Percentiles rank a stretch among this genome's conserved stretches.
phyloP scores from a whole-genome alignment of 2,329 filamentous ascomycete species.

The Leptographium lundbergii region DNA sequence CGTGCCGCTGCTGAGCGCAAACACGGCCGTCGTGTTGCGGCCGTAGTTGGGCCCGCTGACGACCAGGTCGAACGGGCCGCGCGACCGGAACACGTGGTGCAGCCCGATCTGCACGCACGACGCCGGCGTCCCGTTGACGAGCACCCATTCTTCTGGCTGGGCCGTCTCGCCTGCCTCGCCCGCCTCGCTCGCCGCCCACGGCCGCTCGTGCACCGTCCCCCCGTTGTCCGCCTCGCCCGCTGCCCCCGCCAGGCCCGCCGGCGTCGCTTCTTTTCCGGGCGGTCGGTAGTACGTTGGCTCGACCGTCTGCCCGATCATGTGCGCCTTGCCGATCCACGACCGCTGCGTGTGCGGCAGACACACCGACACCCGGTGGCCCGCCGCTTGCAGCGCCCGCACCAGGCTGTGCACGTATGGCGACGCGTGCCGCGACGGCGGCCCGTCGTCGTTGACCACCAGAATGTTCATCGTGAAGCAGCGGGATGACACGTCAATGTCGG shows the following conservation, averaged over 20 bases:
- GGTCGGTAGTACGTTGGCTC: constrained; percentile 74
- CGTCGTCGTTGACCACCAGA: constrained; percentile 66
- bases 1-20: constrained; percentile 66
- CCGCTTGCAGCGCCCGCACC: constrained; percentile 54
- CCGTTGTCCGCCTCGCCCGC: constrained; percentile 32
- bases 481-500: no score
- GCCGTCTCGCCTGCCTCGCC: constrained; percentile 26
- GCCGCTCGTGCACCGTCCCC: constrained; percentile 52
- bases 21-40: constrained; percentile 68
- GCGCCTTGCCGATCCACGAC: constrained; percentile 97
- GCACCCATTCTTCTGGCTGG: constrained; percentile 59
- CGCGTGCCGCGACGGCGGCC: constrained; percentile 63
- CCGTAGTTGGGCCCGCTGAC: constrained; percentile 76
- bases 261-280: constrained; percentile 21
- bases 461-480: constrained; percentile 38
- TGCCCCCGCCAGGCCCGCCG: constrained; percentile 24
- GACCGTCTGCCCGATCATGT: constrained; percentile 82
- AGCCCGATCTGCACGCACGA: constrained; percentile 73
- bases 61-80: constrained; percentile 62
- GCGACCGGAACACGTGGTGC: constrained; percentile 64
- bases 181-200: constrained; percentile 16
- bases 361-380: constrained; percentile 81
- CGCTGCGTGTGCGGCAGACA: constrained; percentile 83
- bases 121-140: constrained; percentile 71
- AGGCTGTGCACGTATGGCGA: constrained; percentile 72